These are phyloP conservation scores for Podospora pseudoanserina DNA, from an alignment of 495 filamentous ascomycete genomes.

Conservation along the genomic window DNA sequence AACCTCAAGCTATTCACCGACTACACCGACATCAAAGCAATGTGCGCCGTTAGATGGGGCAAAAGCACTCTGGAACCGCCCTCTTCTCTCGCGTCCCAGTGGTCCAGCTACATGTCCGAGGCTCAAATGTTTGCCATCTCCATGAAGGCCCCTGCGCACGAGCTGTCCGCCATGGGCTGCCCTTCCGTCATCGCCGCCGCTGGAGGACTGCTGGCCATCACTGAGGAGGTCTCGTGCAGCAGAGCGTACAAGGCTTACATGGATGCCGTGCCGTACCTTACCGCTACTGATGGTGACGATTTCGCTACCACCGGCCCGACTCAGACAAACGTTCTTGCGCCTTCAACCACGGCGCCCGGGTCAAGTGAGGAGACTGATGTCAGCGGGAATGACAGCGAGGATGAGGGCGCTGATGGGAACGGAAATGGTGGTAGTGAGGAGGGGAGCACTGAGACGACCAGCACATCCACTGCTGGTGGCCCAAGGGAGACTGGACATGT, in stretches of 20 bases:
- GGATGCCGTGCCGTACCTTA: background rate
- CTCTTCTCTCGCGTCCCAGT: background rate
- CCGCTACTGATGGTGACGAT: background rate
- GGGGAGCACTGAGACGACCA: background rate
- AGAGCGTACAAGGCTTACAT: background rate
- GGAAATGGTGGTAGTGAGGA: too few species aligned
- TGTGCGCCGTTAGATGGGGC: background rate
- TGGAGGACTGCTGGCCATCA: background rate
- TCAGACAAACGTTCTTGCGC: background rate
- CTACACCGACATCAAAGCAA: background rate
- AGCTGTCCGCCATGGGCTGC: background rate
- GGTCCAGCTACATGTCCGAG: background rate
- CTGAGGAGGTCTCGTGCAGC: background rate
- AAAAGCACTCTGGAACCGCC: background rate
- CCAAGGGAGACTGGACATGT: background rate
- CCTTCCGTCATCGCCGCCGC: background rate
- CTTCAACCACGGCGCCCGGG: background rate
- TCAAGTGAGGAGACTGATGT: background rate
- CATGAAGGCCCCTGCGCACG: background rate
- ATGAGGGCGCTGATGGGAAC: background rate
- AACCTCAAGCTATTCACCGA: background rate
- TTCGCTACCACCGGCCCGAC: background rate
- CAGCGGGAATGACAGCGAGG: background rate
- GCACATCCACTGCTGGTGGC: background rate
- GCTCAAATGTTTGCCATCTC: background rate